Evolutionary conservation across 257 asterid species (phyloP).

Genomic region (Solanum ossicruentum): DNA sequence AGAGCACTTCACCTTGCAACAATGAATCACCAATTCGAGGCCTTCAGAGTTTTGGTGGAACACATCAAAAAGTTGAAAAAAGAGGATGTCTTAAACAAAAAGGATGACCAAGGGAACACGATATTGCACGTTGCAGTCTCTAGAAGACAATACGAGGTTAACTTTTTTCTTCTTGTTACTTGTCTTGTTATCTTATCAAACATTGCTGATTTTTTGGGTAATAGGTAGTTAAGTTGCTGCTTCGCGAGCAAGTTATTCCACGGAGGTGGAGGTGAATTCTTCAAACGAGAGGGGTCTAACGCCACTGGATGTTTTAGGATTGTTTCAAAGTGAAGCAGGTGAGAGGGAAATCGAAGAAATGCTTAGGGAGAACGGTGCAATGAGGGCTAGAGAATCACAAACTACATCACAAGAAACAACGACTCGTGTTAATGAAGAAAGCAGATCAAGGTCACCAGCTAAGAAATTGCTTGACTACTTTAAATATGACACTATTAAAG

Average conservation of each 20-base stretch:
- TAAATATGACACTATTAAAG: constrained; percentile 11
- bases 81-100: constrained; percentile 11
- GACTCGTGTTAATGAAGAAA: background rate
- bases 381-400: background rate
- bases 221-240: constrained; percentile 4
- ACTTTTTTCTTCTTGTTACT: background rate
- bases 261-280: constrained; percentile 11
- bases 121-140: constrained; percentile 39
- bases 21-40: constrained; percentile 15
- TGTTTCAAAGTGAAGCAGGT: constrained; percentile 14
- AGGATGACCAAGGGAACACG: constrained; percentile 32
- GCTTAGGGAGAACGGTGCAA: constrained; percentile 18
- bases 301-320: constrained; percentile 10
- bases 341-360: constrained; percentile 35
- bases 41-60: constrained; percentile 9
- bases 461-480: constrained; percentile 5
- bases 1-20: constrained; percentile 11
- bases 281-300: constrained; percentile 14
- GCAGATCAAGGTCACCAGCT: constrained; percentile 1
- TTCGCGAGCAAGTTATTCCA: background rate
- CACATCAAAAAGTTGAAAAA: background rate
- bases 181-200: background rate
- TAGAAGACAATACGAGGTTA: constrained; percentile 12
- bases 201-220: background rate
- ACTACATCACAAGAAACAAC: background rate